Base-by-base conservation (phyloP, 208 protist genomes). In the Trypanosoma congolense region DNA sequence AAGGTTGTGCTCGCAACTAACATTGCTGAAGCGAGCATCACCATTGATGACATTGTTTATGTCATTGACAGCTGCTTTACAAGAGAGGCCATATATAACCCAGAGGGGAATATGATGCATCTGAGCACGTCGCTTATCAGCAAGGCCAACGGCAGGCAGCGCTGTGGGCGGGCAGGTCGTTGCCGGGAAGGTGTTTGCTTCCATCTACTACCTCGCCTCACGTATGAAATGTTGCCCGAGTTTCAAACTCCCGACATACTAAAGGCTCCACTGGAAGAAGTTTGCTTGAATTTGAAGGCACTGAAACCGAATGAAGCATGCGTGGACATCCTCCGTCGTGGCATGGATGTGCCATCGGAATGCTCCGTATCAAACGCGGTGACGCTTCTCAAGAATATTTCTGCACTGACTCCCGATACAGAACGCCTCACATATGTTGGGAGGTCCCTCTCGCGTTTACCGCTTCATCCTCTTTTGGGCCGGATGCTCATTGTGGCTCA, bases 11-110 rank as follows among this genome's bases (percentile, higher is more conserved):
- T 98, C 29, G 83, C 95, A 31, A 98, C 96, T 18, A 98, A 97
- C 55, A 98, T 98, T 51, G 97, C 97, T 16, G 97, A 98, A 71
- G 97, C 95, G 8, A 96, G 86, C 53, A 89, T 98, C 45, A 98
- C 97, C 0, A 97, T 98, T 52, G 90, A 97, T 72, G 92, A 95
- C 47, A 80, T 98, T 63, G 75, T 85, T 26, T 98, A 87, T 65
- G 97, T 98, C 16, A 90, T 98, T 71, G 97, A 98, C 72, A 85
- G 77, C 56, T 93, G 97, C 10, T 77, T 96, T 12, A 69, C 91
- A 25, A 98, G 98, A 77, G 76, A 83, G 35, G 95, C 86, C 3
- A 79, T 66, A 40, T 97, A 95, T 68, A 83, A 94, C 51, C 70
- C 83, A 19, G 25, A 56, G 14, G 84, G 71, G n/a, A 90, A 92